Evolutionary conservation across 495 filamentous ascomycete species (phyloP).

Genomic region (Aspergillus kassunensis): DNA sequence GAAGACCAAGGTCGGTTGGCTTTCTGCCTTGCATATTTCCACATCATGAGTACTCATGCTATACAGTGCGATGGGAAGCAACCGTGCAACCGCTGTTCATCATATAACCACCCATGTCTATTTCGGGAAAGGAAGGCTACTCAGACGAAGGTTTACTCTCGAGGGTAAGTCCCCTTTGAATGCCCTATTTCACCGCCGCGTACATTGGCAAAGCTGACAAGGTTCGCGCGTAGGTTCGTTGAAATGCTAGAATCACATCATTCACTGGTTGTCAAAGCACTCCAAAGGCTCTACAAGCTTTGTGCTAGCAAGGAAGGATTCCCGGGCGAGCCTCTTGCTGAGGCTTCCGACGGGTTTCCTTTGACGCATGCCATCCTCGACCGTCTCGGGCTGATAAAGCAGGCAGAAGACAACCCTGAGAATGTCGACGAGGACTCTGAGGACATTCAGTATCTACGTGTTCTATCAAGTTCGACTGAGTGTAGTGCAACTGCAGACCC

Average conservation of each 20-base stretch:
- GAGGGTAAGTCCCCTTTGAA: constrained; percentile 30
- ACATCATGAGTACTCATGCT: constrained; percentile 10
- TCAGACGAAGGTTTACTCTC: constrained; percentile 46
- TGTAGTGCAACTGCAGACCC: constrained; percentile 40
- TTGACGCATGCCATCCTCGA: constrained; percentile 46
- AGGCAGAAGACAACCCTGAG: constrained; percentile 43
- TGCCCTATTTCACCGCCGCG: neutral
- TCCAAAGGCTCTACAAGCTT: constrained; percentile 43
- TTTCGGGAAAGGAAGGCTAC: constrained; percentile 47
- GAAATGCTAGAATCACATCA: constrained; percentile 49
- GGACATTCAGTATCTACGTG: constrained; percentile 36
- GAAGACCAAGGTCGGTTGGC: constrained; percentile 41
- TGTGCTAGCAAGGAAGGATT: constrained; percentile 44
- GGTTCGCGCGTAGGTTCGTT: constrained; percentile 31
- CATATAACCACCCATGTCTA: constrained; percentile 46
- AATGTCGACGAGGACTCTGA: constrained; percentile 38
- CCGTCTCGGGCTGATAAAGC: constrained; percentile 44
- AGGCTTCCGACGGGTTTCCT: constrained; percentile 40
- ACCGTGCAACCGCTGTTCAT: constrained; percentile 46
- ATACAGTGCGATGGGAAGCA: constrained; percentile 46
- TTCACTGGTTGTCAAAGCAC: constrained; percentile 41
- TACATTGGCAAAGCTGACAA: neutral
- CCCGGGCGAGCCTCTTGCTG: constrained; percentile 42
- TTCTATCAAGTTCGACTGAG: constrained; percentile 39
- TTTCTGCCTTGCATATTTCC: neutral